These are phyloP conservation scores for Starmerella roubikii DNA, from an alignment of 805 yeast species.

Conservation along the genomic window DNA sequence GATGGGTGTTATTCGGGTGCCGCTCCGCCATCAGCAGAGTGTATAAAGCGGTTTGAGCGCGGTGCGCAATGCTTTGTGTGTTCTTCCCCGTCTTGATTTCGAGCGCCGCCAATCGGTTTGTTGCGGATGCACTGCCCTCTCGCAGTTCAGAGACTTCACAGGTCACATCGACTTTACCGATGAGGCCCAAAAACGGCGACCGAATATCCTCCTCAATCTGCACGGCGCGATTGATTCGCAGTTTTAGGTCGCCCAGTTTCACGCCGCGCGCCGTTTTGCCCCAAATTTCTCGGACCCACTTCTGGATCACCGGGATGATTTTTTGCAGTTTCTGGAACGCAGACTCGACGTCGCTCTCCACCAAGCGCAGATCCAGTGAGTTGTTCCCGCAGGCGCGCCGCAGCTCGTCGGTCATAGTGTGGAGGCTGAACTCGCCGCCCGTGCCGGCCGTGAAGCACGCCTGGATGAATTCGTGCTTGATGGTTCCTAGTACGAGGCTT, in stretches of 20 bases:
- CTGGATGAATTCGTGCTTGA: slow-evolving; percentile 68
- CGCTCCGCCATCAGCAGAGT: slow-evolving; percentile 67
- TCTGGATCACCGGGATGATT: slow-evolving; percentile 33
- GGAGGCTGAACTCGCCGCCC: not conserved
- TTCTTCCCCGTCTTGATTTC: slow-evolving; percentile 76
- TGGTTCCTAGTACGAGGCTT: slow-evolving; percentile 67
- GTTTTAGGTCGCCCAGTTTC: slow-evolving; percentile 29
- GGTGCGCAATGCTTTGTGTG: slow-evolving; percentile 48
- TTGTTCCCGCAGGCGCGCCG: slow-evolving; percentile 20
- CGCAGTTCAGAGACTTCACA: slow-evolving; percentile 36
- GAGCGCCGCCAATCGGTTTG: slow-evolving; percentile 46
- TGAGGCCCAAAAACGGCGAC: slow-evolving; percentile 81
- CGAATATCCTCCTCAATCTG: slow-evolving; percentile 85
- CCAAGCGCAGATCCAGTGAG: slow-evolving; percentile 34
- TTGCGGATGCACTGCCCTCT: slow-evolving; percentile 3
- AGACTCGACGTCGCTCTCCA: slow-evolving; percentile 40
- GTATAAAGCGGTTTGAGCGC: slow-evolving; percentile 77
- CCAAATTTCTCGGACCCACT: slow-evolving; percentile 23
- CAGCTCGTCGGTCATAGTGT: slow-evolving; percentile 20
- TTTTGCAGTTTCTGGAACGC: slow-evolving; percentile 38
- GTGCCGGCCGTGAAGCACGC: slow-evolving; percentile 27
- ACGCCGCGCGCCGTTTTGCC: slow-evolving; percentile 29
- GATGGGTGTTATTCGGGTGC: slow-evolving; percentile 49
- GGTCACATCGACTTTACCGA: slow-evolving; percentile 84
- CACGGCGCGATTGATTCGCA: slow-evolving; percentile 28